Percentiles rank a stretch among this genome's conserved stretches.
phyloP scores from a whole-genome alignment of 768 basidiomycete species.

The Russula compacta region DNA sequence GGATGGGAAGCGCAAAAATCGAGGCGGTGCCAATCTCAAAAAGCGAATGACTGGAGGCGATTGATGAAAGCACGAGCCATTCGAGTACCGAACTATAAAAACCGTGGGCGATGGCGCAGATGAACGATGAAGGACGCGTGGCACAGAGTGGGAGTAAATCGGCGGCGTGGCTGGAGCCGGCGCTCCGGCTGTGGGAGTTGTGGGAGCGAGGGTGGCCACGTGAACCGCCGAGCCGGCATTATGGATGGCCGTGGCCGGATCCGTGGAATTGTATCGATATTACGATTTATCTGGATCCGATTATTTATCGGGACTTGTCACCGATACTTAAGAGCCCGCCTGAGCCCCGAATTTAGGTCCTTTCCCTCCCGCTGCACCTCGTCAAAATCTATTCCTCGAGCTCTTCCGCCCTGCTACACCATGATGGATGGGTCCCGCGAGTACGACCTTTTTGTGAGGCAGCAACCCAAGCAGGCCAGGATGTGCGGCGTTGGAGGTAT shows the following conservation, averaged over 20 bases:
- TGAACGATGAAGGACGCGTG: too few relatives aligned
- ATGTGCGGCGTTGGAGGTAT: slow-evolving; percentile 88
- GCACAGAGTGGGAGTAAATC: slow-evolving; percentile 10
- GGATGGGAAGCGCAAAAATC: neutral
- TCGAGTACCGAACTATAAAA: neutral
- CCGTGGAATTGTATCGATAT: slow-evolving; percentile 19
- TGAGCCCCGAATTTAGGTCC: slow-evolving; percentile 14
- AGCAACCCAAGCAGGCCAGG: slow-evolving; percentile 86
- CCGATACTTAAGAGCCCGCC: slow-evolving; percentile 16
- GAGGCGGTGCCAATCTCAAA: neutral
- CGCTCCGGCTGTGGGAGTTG: slow-evolving; percentile 18
- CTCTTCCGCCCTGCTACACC: neutral
- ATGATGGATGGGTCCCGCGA: slow-evolving; percentile 42
- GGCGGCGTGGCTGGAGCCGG: slow-evolving; percentile 11
- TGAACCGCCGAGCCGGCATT: slow-evolving; percentile 10
- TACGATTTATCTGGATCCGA: slow-evolving; percentile 12
- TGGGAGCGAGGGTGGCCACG: slow-evolving; percentile 11
- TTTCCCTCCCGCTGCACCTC: slow-evolving; percentile 15
- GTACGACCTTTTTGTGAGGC: slow-evolving; percentile 78
- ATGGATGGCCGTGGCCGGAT: slow-evolving; percentile 12
- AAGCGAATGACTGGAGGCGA: neutral
- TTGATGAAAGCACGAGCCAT: neutral
- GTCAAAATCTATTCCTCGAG: neutral
- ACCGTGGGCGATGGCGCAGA: neutral
- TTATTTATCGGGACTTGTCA: slow-evolving; percentile 9